Evolutionary conservation across 129 eudicot genomes (phyloP), one percentile per base, ranked within the genome.

Genomic region (Escallonia herrerae): DNA sequence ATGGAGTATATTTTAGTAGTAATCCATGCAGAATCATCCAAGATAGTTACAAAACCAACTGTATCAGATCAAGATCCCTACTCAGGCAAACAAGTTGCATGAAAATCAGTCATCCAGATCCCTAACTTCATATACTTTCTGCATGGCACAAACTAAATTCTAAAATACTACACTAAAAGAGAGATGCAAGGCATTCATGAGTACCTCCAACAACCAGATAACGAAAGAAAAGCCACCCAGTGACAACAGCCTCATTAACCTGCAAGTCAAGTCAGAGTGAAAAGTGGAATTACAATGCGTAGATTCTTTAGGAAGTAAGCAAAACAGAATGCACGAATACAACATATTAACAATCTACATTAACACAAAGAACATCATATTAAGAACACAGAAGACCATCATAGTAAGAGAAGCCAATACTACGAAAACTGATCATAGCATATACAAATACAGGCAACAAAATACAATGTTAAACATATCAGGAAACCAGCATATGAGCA

Each of bases 141-240:
- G 33, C 33, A 22, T 22, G 33, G 33, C 33, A 22, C 33, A 22
- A 22, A 22, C 33, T 22, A 22, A 22, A 22, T 22, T 22, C 33
- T 22, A 22, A 22, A 22, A 45, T 60, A 10, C 9, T 3, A 15
- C 42, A 63, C 44, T 44, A 14, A 43, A 67, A 67, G 42, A n/a
- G 42, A 41, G 40, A 43, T n/a, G 39, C 13, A 38, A 66, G 49
- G 46, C 58, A 53, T 13, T 6, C 13, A 13, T 53, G 58, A 15
- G 70, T 84, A 94, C 99, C 99, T 94, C 99, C 99, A 76, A 94
- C 86, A 43, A 94, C 99, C 67, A 94, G 64, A 74, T 94, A 94
- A 55, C 99, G 99, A 49, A 94, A 94, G 81, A 94, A 94, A 65
- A 94, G 82, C 99, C 99, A 94, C 48, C 99, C 99, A 5, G 83